A percentile compares a stretch with the other conserved stretches of the same genome.
Evolutionary conservation across 306 rosid species (phyloP).

Genomic region (Glycine latifolia): DNA sequence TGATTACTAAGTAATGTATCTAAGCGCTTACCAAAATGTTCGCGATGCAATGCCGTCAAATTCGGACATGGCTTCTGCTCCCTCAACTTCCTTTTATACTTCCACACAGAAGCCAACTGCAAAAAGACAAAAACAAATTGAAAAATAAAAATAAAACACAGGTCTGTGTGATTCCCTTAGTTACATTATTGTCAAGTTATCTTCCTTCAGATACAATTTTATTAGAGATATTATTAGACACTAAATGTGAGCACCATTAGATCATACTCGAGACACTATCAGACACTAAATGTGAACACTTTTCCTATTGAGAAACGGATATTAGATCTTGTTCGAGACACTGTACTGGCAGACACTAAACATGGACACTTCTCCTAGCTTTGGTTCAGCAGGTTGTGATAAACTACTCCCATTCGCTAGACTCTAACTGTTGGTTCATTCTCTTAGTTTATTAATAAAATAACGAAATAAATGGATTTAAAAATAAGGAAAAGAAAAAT

Average conservation of each 20-base stretch:
- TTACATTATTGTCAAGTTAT: too few species aligned
- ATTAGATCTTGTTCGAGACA: too few species aligned
- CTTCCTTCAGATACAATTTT: neutral
- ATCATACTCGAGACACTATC: too few species aligned
- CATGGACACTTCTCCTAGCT: too few species aligned
- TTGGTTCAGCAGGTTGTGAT: neutral
- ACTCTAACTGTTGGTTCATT: neutral
- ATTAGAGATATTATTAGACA: neutral
- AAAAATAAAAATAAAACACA: constrained; percentile 10
- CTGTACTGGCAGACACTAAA: too few species aligned
- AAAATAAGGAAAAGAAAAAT: neutral
- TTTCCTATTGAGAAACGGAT: too few species aligned
- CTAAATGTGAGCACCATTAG: too few species aligned
- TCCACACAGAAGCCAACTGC: constrained; percentile 91
- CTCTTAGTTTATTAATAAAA: neutral
- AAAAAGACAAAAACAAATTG: constrained; percentile 23
- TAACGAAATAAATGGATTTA: neutral
- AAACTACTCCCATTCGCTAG: neutral
- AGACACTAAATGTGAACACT: too few species aligned
- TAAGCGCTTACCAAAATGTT: constrained; percentile 62
- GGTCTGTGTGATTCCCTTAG: neutral
- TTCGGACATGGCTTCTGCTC: constrained; percentile 87
- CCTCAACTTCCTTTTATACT: constrained; percentile 79
- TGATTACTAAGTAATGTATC: neutral
- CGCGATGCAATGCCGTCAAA: constrained; percentile 60